Evolutionary conservation across 192 early-diverging fungal genomes (phyloP).

Genomic region (Backusella psychrophila): DNA sequence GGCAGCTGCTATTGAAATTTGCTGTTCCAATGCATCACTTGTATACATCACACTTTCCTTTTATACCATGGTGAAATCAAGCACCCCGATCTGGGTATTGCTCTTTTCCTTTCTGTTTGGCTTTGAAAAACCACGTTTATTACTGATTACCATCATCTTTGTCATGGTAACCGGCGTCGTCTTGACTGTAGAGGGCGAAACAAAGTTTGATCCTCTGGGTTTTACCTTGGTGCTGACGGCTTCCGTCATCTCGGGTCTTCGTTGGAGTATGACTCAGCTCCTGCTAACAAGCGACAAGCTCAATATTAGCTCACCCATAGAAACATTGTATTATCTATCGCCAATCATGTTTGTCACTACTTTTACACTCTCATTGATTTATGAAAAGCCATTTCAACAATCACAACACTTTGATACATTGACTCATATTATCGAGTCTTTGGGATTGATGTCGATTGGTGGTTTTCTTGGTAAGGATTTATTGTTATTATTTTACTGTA

Average conservation of each 20-base stretch:
- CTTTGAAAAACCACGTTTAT: slow-evolving; percentile 64
- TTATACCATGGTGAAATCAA: slow-evolving; percentile 78
- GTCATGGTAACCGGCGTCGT: slow-evolving; percentile 76
- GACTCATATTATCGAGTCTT: slow-evolving; percentile 36
- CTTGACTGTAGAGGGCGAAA: slow-evolving; percentile 73
- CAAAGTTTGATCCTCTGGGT: slow-evolving; percentile 55
- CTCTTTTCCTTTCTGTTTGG: slow-evolving; percentile 81
- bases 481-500: not conserved
- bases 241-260: slow-evolving; percentile 72
- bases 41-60: slow-evolving; percentile 82
- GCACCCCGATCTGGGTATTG: slow-evolving; percentile 67
- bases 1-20: slow-evolving; percentile 81
- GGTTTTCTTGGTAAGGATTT: slow-evolving; percentile 52
- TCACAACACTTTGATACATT: slow-evolving; percentile 56
- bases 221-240: slow-evolving; percentile 61
- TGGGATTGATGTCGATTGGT: slow-evolving; percentile 55
- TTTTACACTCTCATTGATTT: slow-evolving; percentile 47
- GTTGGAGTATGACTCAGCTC: slow-evolving; percentile 82
- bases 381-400: slow-evolving; percentile 55
- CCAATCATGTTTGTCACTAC: slow-evolving; percentile 77
- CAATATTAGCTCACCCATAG: slow-evolving; percentile 79
- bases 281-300: slow-evolving; percentile 62
- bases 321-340: slow-evolving; percentile 70
- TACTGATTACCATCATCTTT: slow-evolving; percentile 62
- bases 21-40: slow-evolving; percentile 75